phyloP scores from a whole-genome alignment of 306 rosid species.

The Cicer arietinum region DNA sequence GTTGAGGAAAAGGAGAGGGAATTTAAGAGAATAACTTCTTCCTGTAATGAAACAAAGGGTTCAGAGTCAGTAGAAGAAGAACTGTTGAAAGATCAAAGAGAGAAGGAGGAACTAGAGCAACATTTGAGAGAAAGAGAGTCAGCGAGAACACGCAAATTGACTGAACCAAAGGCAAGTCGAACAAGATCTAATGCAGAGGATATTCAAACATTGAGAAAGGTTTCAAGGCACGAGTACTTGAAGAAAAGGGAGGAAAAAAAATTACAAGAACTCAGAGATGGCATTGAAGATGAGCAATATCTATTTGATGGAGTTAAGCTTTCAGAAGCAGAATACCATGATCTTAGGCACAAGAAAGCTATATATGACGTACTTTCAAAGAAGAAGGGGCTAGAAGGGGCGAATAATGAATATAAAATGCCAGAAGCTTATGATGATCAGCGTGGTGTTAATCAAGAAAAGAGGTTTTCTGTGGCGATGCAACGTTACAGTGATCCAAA shows the following conservation, averaged over 20 bases:
- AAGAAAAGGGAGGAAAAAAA: constrained; percentile 91
- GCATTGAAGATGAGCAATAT: constrained; percentile 86
- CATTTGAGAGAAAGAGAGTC: constrained; percentile 68
- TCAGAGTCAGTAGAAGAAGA: constrained; percentile 54
- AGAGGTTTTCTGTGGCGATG: constrained; percentile 79
- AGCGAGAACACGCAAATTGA: background rate
- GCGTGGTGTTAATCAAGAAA: constrained; percentile 78
- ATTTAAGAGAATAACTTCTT: background rate
- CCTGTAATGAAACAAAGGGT: background rate
- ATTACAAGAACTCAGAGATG: constrained; percentile 85
- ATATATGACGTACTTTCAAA: too few relatives aligned
- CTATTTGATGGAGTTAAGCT: constrained; percentile 73
- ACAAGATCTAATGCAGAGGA: background rate
- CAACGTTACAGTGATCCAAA: constrained; percentile 47
- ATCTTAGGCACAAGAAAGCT: too few relatives aligned
- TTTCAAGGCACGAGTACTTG: constrained; percentile 83
- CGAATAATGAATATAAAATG: constrained; percentile 65
- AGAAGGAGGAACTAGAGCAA: constrained; percentile 75
- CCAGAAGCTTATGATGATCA: constrained; percentile 91
- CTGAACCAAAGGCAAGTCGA: background rate
- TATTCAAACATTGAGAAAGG: constrained; percentile 50
- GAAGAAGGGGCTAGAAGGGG: too few relatives aligned
- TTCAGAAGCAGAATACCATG: constrained; percentile 47
- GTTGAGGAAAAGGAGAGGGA: background rate
- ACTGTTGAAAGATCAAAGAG: constrained; percentile 73